These are phyloP conservation scores for Trichoderma sp. DNA, from an alignment of 2,329 filamentous ascomycete genomes.

Conservation along the genomic window DNA sequence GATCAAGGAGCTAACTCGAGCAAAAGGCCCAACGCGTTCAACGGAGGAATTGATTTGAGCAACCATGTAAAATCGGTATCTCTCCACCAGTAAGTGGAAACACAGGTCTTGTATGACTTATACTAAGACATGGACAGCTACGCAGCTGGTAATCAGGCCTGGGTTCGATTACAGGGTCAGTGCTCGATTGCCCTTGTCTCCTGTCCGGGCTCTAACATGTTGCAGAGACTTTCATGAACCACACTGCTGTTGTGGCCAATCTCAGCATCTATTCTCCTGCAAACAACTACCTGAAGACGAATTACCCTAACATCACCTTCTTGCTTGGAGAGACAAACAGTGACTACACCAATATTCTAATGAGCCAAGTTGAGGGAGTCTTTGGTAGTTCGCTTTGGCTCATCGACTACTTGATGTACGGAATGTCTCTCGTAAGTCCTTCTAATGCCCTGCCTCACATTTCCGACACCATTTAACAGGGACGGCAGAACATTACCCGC, in stretches of 20 bases:
- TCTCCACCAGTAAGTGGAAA: background rate
- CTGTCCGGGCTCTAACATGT: background rate
- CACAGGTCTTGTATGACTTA: background rate
- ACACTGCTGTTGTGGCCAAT: slow-evolving; percentile 18
- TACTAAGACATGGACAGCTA: background rate
- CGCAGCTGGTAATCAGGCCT: slow-evolving; percentile 12
- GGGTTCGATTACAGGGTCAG: slow-evolving; percentile 13
- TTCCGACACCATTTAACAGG: background rate
- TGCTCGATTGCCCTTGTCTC: background rate
- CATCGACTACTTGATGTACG: slow-evolving; percentile 11
- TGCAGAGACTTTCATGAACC: slow-evolving; percentile 15
- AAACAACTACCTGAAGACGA: background rate
- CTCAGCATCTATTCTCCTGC: slow-evolving; percentile 21
- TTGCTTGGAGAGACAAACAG: slow-evolving; percentile 15
- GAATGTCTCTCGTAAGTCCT: slow-evolving; percentile 8
- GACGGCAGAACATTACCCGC: background rate
- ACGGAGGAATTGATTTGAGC: slow-evolving; percentile 9
- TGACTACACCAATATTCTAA: slow-evolving; percentile 13
- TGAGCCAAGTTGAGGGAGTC: slow-evolving; percentile 16
- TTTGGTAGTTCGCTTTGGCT: slow-evolving; percentile 15
- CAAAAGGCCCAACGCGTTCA: slow-evolving; percentile 5
- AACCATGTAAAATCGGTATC: slow-evolving; percentile 19
- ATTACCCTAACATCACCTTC: slow-evolving; percentile 16
- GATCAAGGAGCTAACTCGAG: background rate
- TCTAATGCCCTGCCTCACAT: too few relatives aligned